Percentiles rank a stretch among this genome's conserved stretches.
These are phyloP conservation scores for Leccinum pellstonianum DNA, from an alignment of 768 basidiomycete genomes.

Conservation along the genomic window DNA sequence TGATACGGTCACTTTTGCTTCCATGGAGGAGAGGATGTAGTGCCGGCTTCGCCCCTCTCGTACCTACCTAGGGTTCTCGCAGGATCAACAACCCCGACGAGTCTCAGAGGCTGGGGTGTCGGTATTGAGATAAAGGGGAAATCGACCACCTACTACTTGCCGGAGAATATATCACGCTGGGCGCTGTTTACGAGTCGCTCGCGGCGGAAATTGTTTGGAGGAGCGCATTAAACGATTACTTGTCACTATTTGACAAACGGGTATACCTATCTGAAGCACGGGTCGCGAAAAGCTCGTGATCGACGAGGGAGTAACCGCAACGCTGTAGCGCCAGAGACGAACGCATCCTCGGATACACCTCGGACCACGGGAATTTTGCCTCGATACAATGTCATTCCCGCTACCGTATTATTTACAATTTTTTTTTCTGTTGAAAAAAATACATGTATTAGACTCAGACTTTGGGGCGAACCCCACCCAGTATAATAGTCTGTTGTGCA, in stretches of 20 bases:
- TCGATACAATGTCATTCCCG: not conserved
- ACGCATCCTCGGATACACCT: not conserved
- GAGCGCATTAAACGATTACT: constrained; percentile 1
- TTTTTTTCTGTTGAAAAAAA: not conserved
- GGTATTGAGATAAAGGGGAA: not conserved
- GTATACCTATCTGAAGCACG: constrained; percentile 7
- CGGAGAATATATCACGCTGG: constrained; percentile 16
- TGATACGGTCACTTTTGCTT: constrained; percentile 1
- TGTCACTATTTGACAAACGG: constrained; percentile 13
- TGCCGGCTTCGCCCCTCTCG: not conserved
- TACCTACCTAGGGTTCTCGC: constrained; percentile 15
- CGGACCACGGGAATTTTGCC: not conserved
- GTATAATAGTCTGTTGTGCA: not conserved
- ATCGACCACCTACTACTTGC: not conserved
- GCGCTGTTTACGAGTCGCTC: constrained; percentile 4
- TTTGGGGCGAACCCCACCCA: not conserved
- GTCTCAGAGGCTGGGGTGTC: not conserved
- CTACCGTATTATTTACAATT: constrained; percentile 14
- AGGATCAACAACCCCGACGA: not conserved
- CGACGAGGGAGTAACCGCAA: not conserved
- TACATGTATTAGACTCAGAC: not conserved
- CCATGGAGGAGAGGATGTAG: constrained; percentile 8
- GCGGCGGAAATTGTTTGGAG: constrained; percentile 5
- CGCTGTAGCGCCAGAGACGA: not conserved
- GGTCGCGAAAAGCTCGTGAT: not conserved